A percentile compares a stretch with the other conserved stretches of the same genome.
Evolutionary conservation across 306 rosid genomes (phyloP).

Genomic region (Rubus parviflorus): DNA sequence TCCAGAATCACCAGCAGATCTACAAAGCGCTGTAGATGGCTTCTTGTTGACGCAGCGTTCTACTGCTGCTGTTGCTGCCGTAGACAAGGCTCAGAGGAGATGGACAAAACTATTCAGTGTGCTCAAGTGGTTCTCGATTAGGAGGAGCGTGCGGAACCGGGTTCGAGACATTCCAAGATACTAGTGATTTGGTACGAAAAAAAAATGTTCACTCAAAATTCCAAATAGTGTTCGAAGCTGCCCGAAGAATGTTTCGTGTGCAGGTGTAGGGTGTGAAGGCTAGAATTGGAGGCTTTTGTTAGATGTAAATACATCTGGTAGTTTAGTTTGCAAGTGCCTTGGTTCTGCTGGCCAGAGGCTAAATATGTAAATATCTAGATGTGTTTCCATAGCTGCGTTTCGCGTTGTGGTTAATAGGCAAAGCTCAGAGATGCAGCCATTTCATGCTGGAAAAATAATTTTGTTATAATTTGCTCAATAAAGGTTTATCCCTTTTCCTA

Average conservation of each 20-base stretch:
- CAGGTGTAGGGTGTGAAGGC: constrained; percentile 31
- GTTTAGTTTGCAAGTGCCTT: constrained; percentile 29
- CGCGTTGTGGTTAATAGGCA: constrained; percentile 24
- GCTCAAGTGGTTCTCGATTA: constrained; percentile 72
- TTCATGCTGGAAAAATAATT: constrained; percentile 35
- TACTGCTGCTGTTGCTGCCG: constrained; percentile 27
- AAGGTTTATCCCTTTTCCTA: neutral
- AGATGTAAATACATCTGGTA: constrained; percentile 47
- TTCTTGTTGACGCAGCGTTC: constrained; percentile 42
- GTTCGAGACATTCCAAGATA: constrained; percentile 35
- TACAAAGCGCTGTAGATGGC: constrained; percentile 56
- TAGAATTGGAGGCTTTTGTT: constrained; percentile 20
- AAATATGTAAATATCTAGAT: constrained; percentile 39
- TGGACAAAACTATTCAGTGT: constrained; percentile 83
- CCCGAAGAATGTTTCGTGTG: constrained; percentile 28
- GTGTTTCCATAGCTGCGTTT: constrained; percentile 29
- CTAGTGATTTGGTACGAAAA: neutral
- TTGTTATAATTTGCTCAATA: constrained; percentile 13
- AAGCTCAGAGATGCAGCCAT: constrained; percentile 10
- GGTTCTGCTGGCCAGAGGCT: constrained; percentile 29
- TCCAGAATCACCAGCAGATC: constrained; percentile 51
- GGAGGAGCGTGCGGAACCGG: constrained; percentile 34
- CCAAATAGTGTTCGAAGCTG: constrained; percentile 35
- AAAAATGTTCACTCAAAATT: constrained; percentile 10
- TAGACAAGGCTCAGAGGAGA: constrained; percentile 64